These are phyloP conservation scores for Corynespora cassiicola DNA, from an alignment of 2,329 filamentous ascomycete species.

Conservation along the genomic window DNA sequence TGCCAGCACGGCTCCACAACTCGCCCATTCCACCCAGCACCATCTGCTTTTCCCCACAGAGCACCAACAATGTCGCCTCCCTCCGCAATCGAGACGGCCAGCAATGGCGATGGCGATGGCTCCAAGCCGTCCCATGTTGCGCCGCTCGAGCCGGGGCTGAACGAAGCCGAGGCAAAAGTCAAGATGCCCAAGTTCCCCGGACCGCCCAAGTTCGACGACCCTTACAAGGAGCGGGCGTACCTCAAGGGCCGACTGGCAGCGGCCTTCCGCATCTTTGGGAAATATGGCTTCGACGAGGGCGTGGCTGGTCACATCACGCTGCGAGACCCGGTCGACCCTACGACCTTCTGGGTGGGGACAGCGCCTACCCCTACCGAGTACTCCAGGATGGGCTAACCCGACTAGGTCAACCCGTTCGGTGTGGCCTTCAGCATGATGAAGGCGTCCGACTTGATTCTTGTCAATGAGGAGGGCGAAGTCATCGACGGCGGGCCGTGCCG, in stretches of 20 bases:
- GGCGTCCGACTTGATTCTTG: conserved; percentile 70
- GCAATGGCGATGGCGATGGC: conserved; percentile 25
- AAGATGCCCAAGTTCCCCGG: conserved; percentile 32
- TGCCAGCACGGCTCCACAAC: not conserved
- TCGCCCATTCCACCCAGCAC: not conserved
- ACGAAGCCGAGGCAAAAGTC: conserved; percentile 28
- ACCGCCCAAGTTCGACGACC: conserved; percentile 45
- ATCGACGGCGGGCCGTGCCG: conserved; percentile 64
- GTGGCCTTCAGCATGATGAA: conserved; percentile 68
- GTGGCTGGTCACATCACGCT: conserved; percentile 70
- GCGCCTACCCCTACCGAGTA: too few relatives aligned
- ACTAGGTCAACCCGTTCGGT: conserved; percentile 74
- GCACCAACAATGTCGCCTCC: conserved; percentile 34
- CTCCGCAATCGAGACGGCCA: conserved; percentile 35
- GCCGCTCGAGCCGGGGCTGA: conserved; percentile 40
- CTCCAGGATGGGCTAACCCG: too few relatives aligned
- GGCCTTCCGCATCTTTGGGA: conserved; percentile 48
- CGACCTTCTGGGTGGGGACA: conserved; percentile 58
- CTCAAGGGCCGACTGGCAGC: conserved; percentile 46
- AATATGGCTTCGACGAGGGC: conserved; percentile 48
- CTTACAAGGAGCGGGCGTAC: conserved; percentile 44
- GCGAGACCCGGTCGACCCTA: conserved; percentile 62
- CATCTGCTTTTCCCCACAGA: not conserved
- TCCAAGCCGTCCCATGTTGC: conserved; percentile 34
- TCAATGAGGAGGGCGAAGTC: conserved; percentile 66